Base-by-base conservation (phyloP, 1,139 yeast genomes). In the Geotrichum reessii region DNA sequence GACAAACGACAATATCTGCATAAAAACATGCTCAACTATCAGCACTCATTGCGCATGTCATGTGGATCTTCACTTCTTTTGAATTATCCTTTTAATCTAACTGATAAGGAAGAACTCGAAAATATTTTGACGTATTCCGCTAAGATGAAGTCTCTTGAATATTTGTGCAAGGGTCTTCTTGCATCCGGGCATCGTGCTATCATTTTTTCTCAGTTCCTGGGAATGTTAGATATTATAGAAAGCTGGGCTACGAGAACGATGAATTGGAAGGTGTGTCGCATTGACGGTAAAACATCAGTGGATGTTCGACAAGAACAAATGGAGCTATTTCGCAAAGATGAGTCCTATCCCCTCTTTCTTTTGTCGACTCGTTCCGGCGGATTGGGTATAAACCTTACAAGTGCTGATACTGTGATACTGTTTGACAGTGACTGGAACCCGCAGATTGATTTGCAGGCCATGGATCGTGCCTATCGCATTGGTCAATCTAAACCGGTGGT, bases 371-470 rank as follows among this genome's bases (percentile, higher is more conserved):
- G 98, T 62, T 93, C 98, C 0, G 99, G 98, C 12, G 98, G 98
- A 0, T 79, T 93, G 31, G 99, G 99, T 1, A 82, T 93, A 52
- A 93, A 93, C 67, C 77, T 93, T 59, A 82, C 86, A 0, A 83
- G 87, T 0, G 97, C 98, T 0, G 97, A 93, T 66, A 86, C 96
- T 0, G 98, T 93, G 1, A 82, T 93, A 3, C 68, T 93, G 17
- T 91, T 89, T 69, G 99, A 93, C 68, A 87, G 89, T 61, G 98
- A 93, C 70, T 92, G 98, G 97, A 93, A 93, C 67, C 99, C 99
- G 0, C 98, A 93, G 69, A 92, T 90, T 65, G 98, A 93, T 71
- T 74, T 91, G 55, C 99, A 93, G 70, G 98, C 98, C 0, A 93
- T 93, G 82, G 98, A 92, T 68, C 78, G 99, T 61, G 95, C 89